Conservation (phyloP, 306 rosid genomes). For the Quercus berberidifolia region DNA sequence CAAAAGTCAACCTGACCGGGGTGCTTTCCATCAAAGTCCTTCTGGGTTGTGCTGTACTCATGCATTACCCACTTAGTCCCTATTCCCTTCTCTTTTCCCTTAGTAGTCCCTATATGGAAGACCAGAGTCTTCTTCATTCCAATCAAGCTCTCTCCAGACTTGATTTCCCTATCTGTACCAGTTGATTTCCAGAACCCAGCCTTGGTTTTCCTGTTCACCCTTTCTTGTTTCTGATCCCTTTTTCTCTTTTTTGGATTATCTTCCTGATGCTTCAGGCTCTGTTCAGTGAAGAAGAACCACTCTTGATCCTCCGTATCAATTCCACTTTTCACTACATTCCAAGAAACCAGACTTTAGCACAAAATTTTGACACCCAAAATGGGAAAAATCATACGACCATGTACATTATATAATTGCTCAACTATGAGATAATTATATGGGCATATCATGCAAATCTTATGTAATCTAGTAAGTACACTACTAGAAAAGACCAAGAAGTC, state of each 20-base stretch:
- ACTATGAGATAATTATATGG: too few relatives aligned
- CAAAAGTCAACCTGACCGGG: constrained; percentile 72
- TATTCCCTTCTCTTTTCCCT: constrained; percentile 47
- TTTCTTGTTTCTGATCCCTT: constrained; percentile 22
- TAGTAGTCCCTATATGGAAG: constrained; percentile 82
- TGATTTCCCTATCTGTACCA: constrained; percentile 82
- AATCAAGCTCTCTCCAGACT: constrained; percentile 55
- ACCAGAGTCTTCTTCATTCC: constrained; percentile 96
- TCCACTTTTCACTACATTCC: constrained; percentile 54
- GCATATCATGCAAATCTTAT: too few relatives aligned
- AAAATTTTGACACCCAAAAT: not conserved
- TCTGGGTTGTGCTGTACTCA: constrained; percentile 68
- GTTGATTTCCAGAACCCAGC: constrained; percentile 94
- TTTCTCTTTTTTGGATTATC: constrained; percentile 8
- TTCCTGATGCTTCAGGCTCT: constrained; percentile 79
- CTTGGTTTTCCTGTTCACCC: constrained; percentile 71
- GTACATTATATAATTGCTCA: too few relatives aligned
- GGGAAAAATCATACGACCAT: not conserved
- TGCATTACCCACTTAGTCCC: constrained; percentile 92
- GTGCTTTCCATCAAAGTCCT: constrained; percentile 85
- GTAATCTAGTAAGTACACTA: not conserved
- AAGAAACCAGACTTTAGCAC: not conserved
- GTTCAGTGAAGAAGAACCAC: constrained; percentile 97
- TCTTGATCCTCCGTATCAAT: constrained; percentile 73
- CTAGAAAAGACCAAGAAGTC: not conserved